Base-by-base conservation (phyloP, 805 yeast species). In the Myxozyma sirexii region DNA sequence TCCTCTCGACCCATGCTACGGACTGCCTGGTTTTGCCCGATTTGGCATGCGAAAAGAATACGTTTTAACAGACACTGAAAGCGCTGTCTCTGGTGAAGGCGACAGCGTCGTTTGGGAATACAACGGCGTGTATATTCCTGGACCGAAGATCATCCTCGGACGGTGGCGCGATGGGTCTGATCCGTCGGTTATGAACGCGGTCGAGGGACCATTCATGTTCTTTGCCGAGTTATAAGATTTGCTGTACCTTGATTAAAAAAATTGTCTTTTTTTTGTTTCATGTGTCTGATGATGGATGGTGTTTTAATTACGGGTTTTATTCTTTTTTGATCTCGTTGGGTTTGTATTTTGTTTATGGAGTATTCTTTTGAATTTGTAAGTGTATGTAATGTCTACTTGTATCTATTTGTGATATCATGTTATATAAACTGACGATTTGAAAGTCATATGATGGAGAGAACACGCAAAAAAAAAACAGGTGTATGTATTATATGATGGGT, bases 31-130 rank as follows among this genome's bases (percentile, higher is more conserved):
- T 8, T 62, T 62, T 43, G 65, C 65, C 2, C 54, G 65, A 19
- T 62, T 62, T 24, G 54, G 61, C 26, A 62, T 62, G 65, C 65
- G 65, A 29, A 62, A 62, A 51, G 60, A 59, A 29, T 62, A 62
- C 38, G 21, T 49, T 21, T 29, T 21, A 27, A 24, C 45, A 4
- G 60, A 59, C 13, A 17, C 47, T 26, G 55, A 46, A 17, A 19
- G 43, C n/a, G n/a, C n/a, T 17, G 53, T n/a, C 31, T 39, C 42
- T 7, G 63, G 50, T 17, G 54, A 47, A 23, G 60, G 55, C 26
- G 68, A 67, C 10, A 60, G 43, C 8, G 63, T 54, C 13, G 53
- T 56, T 17, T 62, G 63, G 63, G 65, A 62, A 41, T 62, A 62
- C 43, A 62, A 62, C 39, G 65, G 65, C 13, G 63, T 62, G 15